A percentile compares a stretch with the other conserved stretches of the same genome.
phyloP scores from a whole-genome alignment of 139 green algal species.

The Astrephomene gubernaculifera region DNA sequence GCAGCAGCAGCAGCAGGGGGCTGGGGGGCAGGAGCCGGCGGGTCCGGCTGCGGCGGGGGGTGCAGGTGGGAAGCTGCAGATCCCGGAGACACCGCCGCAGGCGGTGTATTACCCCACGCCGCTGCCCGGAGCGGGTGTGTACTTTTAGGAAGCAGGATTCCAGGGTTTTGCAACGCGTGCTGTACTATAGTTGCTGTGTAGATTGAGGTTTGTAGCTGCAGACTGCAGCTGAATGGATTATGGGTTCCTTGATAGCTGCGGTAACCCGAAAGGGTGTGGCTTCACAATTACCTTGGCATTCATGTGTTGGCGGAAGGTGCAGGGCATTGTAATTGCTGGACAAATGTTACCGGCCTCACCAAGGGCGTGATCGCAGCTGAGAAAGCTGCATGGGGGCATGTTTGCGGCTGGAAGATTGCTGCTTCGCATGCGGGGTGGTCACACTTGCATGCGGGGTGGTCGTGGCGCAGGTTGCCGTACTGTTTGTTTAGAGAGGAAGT shows the following conservation, averaged over 20 bases:
- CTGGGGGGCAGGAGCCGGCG: background rate
- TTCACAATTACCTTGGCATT: background rate
- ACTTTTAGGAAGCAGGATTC: background rate
- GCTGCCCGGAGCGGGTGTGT: constrained; percentile 8
- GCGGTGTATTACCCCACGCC: constrained; percentile 18
- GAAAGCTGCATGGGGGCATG: too few species aligned
- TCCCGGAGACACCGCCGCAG: background rate
- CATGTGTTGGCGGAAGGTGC: background rate
- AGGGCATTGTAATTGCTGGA: too few species aligned
- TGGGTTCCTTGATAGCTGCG: too few species aligned
- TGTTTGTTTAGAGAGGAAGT: too few species aligned
- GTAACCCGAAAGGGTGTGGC: too few species aligned
- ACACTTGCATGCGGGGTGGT: too few species aligned
- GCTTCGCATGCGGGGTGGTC: too few species aligned
- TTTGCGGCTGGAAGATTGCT: too few species aligned
- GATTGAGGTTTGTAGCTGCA: background rate
- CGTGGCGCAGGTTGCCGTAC: too few species aligned
- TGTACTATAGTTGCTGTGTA: background rate
- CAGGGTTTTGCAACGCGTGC: background rate
- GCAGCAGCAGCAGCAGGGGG: background rate
- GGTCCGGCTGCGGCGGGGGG: background rate
- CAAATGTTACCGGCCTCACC: too few species aligned
- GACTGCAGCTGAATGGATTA: too few species aligned
- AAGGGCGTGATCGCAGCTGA: too few species aligned
- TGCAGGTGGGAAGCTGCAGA: background rate